These are phyloP conservation scores for Rubia balearica DNA, from an alignment of 305 asterid species.

Conservation along the genomic window DNA sequence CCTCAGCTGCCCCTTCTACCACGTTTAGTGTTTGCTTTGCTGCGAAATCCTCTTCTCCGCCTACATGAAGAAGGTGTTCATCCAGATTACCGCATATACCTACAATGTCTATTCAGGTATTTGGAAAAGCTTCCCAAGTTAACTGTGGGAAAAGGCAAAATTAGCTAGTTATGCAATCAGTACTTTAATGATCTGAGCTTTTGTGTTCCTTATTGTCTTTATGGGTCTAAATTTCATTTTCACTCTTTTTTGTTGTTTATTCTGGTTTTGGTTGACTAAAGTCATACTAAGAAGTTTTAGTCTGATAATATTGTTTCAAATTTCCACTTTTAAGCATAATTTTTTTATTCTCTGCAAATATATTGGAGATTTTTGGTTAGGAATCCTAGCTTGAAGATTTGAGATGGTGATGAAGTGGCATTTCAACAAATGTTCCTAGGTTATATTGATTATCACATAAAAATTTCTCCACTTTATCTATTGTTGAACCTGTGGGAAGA, in stretches of 20 bases:
- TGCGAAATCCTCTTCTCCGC: constrained; percentile 90
- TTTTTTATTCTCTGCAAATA: background rate
- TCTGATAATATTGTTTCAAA: background rate
- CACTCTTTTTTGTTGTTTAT: background rate
- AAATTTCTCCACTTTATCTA: background rate
- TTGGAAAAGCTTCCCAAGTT: too few species aligned
- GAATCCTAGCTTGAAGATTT: background rate
- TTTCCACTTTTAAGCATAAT: background rate
- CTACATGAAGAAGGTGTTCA: constrained; percentile 98
- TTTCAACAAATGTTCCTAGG: background rate
- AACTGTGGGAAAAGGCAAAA: background rate
- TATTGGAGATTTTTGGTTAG: background rate
- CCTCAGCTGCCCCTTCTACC: constrained; percentile 88
- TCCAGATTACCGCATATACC: constrained; percentile 91
- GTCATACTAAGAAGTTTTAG: background rate
- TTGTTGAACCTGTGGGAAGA: background rate
- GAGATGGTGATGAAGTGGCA: constrained; percentile 1
- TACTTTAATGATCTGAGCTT: background rate
- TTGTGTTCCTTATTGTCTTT: background rate
- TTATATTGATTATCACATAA: background rate
- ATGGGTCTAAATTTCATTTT: background rate
- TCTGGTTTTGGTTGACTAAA: background rate
- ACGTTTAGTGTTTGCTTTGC: constrained; percentile 84
- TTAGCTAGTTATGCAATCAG: background rate
- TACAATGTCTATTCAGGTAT: constrained; percentile 96